A percentile compares a stretch with the other conserved stretches of the same genome.
Conservation (phyloP, 176 grass and related monocot species). For the Ananas comosus region DNA sequence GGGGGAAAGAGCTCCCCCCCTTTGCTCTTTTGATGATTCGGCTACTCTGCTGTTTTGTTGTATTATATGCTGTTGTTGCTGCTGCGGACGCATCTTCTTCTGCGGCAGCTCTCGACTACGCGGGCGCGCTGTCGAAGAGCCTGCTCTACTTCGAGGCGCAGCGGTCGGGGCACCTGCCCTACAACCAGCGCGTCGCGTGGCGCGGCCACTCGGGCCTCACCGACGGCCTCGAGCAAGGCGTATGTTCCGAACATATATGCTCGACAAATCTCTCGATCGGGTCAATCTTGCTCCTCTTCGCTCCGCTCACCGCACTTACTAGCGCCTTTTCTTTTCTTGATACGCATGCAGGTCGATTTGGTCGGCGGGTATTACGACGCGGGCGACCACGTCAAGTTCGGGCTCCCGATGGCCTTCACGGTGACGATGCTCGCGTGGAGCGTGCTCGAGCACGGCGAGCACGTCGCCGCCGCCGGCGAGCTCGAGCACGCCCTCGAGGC, state of each 20-base stretch:
- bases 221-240: slow-evolving; percentile 89
- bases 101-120: slow-evolving; percentile 43
- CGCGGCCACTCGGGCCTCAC: slow-evolving; percentile 88
- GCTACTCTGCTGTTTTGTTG: too few relatives aligned
- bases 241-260: slow-evolving; percentile 6
- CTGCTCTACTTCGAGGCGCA: slow-evolving; percentile 96
- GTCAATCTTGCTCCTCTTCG: neutral
- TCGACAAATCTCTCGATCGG: neutral
- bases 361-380: slow-evolving; percentile 87
- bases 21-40: too few relatives aligned
- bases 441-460: slow-evolving; percentile 52
- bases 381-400: slow-evolving; percentile 94
- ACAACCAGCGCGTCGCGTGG: slow-evolving; percentile 74
- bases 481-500: slow-evolving; percentile 47
- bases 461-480: slow-evolving; percentile 51
- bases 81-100: too few relatives aligned
- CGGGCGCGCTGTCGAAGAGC: slow-evolving; percentile 64
- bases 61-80: too few relatives aligned
- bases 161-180: slow-evolving; percentile 70
- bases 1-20: too few relatives aligned
- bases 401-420: slow-evolving; percentile 85
- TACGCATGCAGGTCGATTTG: slow-evolving; percentile 45
- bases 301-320: neutral
- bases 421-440: slow-evolving; percentile 79
- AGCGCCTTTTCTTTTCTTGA: neutral